Base-by-base conservation (phyloP, 2,329 filamentous ascomycete species). In the Verticillium tricorpus region DNA sequence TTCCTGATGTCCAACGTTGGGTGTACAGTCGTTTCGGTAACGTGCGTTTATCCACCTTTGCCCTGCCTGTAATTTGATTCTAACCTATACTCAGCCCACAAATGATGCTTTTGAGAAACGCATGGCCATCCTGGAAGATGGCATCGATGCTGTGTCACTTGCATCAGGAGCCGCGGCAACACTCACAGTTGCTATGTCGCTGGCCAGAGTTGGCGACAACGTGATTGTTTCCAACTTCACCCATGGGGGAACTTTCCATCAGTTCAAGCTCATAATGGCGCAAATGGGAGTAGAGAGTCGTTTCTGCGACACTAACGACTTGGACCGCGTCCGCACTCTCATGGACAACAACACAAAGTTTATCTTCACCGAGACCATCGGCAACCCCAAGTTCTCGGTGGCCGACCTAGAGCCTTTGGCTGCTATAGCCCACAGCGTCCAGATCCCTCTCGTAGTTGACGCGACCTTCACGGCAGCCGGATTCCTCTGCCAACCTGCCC, bases 81-180 rank as follows among this genome's bases (percentile, higher is more conserved):
- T 52, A 9, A 52, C 45, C 22, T 12, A 11, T 12, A 9, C 5
- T 28, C 67, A 92, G 89, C 93, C 94, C 2, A 98, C 94, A 0
- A 90, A 94, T 68, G 94, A 96, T 76, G 94, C 98, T 31, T 94
- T 99, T 66, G 95, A 99, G 80, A 96, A 97, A 82, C 88, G 94
- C 64, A 90, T 97, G 59, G 93, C 94, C n/a, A 93, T 93, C 15
- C 87, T 98, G 4, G 95, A 99, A 78, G 94, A 93, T 35, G 95
- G 95, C 70, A 87, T 91, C 34, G 93, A 91, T 17, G 93, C 92
- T 55, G 85, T 97, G 31, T 93, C 92, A 5, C 85, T 93, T 45
- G 83, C 92, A 0, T 97, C 93, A 0, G 93, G 94, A 62, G 93
- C 97, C 76, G 87, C 91, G 2, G 94, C 94, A 2, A 93, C 97